Base-by-base conservation (phyloP, 768 basidiomycete genomes). In the Calvatia gigantea region DNA sequence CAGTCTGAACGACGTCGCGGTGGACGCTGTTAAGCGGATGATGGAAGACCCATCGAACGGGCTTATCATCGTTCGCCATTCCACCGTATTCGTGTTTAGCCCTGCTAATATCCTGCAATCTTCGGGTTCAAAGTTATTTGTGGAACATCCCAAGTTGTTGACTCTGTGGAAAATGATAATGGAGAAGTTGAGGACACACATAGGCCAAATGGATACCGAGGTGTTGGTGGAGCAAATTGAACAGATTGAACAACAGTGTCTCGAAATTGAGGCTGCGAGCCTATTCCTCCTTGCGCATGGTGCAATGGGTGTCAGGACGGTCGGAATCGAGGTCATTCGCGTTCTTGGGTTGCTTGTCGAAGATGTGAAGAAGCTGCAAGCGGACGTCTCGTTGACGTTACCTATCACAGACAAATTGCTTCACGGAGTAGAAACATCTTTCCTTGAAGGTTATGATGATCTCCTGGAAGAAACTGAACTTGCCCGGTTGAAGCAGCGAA, bases 111-210 rank as follows among this genome's bases (percentile, higher is more conserved):
- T 82, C 11, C 77, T 82, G 43, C 89, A 90, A 55, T 79, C 81
- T n/a, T 73, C 83, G 6, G 81, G 83, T 0, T 69, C 82, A 47
- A 80, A 82, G 55, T 73, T 91, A 4, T 74, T 85, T 45, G 70
- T 88, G 11, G 89, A 93, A 64, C 85, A 84, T 17, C 68, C 81
- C 8, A 78, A 84, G 21, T 65, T 96, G 4, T 73, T 93, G 33
- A 73, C 76, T 32, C 71, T 94, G 5, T 97, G 94, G 94, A 73
- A 81, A 6, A 76, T 75, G 25, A 69, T 94, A 2, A 80, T 94
- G 14, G 84, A 87, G 47, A 74, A 72, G 11, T 92, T 93, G 88
- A 75, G 86, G 37, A 69, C 73, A 47, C 74, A 73, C 50, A 68
- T 82, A 51, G 68, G 73, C 25, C 73, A 70, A 56, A 73, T 71